Evolutionary conservation across 768 basidiomycete species (phyloP), one percentile per base, ranked within the genome.

Genomic region (Termitomyces sp.): DNA sequence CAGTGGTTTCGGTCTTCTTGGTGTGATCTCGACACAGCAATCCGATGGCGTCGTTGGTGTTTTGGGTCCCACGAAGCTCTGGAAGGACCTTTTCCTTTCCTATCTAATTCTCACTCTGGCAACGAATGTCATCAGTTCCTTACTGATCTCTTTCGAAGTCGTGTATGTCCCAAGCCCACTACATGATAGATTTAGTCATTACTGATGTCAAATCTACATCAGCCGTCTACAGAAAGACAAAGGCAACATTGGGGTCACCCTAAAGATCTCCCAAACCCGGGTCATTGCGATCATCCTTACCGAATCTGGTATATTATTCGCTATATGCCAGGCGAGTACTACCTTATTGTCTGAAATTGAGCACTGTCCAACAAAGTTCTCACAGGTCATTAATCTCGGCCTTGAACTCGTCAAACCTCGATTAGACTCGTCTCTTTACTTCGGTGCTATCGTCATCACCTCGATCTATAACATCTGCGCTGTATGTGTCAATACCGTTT

Each of bases 1-100:
- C 18, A 59, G 20, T 56, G 61, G 61, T 6, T 51, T 61, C 16
- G 55, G 61, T 12, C 55, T 59, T 53, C 61, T 61, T 26, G 61
- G 61, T 7, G 39, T 61, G 14, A 47, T 46, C 4, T 59, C 61
- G 10, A 37, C 57, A 20, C 44, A 59, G 26, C 2, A 31, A 6
- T 27, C 18, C 36, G 48, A 43, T 32, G 39, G 39, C 39, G 18
- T 59, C 18, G 47, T 52, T 9, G 50, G 31, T 46, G 57, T 41
- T 14, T 14, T 53, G 2, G 57, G 57, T 16, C 51, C 54, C 10
- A n/a, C 57, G 4, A 18, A 31, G 22, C 41, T 54, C 44, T 48
- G 61, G 53, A 42, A 56, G 24, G n/a, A 61, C 9, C 49, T 56
- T 24, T 61, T 56, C 34, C 18, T 61, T 32, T 61, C 61, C 13